phyloP scores from a whole-genome alignment of 352 stramenopile genomes.

The Globisporangium spiculum region DNA sequence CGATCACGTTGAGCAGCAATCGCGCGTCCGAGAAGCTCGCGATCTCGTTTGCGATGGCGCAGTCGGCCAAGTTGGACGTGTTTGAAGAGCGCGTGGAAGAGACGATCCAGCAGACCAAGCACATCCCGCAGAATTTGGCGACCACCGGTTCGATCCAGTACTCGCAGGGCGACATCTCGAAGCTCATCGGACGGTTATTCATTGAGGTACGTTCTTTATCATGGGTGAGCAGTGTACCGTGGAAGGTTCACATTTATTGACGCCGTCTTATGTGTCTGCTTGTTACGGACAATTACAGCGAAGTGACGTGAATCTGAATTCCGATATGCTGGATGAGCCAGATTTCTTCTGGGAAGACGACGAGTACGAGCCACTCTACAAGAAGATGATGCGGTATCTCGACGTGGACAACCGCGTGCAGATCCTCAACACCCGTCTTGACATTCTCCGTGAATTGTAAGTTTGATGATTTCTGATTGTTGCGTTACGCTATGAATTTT shows the following conservation, averaged over 20 bases:
- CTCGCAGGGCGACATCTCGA: conserved; percentile 88
- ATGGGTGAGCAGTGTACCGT: not conserved
- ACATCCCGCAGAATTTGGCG: conserved; percentile 88
- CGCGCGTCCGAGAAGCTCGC: conserved; percentile 89
- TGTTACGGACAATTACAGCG: conserved; percentile 31
- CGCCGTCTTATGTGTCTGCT: conserved; percentile 17
- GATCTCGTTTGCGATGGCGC: conserved; percentile 91
- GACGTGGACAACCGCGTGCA: conserved; percentile 91
- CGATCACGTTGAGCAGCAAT: conserved; percentile 79
- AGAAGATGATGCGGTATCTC: conserved; percentile 91
- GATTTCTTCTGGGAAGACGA: conserved; percentile 96
- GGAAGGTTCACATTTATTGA: not conserved
- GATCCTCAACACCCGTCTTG: conserved; percentile 92
- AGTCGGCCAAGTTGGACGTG: conserved; percentile 92
- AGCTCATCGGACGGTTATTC: conserved; percentile 89
- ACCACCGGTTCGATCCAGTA: conserved; percentile 89
- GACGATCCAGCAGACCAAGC: conserved; percentile 83
- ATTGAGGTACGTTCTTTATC: conserved; percentile 50
- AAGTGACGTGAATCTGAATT: conserved; percentile 93
- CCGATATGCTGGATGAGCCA: conserved; percentile 92
- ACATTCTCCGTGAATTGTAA: conserved; percentile 91
- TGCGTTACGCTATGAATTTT: not conserved
- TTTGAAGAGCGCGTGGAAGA: conserved; percentile 90
- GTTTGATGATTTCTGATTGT: conserved; percentile 17
- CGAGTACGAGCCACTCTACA: conserved; percentile 91